Evolutionary conservation across 805 yeast species (phyloP), one percentile per base, ranked within the genome.

Genomic region (Jamesozyma spencerorum): DNA sequence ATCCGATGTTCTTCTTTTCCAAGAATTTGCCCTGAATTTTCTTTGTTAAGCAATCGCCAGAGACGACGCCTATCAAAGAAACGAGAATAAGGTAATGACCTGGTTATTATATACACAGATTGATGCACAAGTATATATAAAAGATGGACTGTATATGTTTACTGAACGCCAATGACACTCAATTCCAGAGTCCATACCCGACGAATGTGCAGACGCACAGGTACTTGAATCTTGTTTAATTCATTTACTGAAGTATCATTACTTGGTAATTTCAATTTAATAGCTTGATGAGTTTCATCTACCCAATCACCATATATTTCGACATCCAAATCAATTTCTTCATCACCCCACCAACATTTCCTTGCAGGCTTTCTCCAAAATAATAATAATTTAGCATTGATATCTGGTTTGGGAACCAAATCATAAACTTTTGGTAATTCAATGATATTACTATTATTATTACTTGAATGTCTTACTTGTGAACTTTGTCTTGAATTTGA

Each of bases 341-440:
- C 75, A 57, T 78, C 76, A 5, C 85, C 72, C 98, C 98, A 92
- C 98, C 98, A 92, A 65, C 98, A 92, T 58, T 92, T 92, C 56
- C 97, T 74, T 2, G 98, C 98, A 1, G 98, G 98, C 58, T 92
- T 92, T 47, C 95, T 74, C 97, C 98, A 92, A 57, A 92, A 92
- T 39, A 92, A 65, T 29, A 92, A 68, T 38, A 92, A 70, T 60
- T 92, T 92, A 50, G 62, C 56, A 69, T 76, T 47, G 53, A 66
- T 50, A 34, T 60, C 57, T 18, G 64, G 63, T 30, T 52, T 56
- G n/a, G 60, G 58, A 18, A 57, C 62, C 36, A 57, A 47, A 24
- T 60, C 64, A 40, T 58, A 60, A 14, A 57, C 50, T 35, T 48
- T 49, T 20, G 61, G 61, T 34, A 43, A 31, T 29, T 47, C 54